These are phyloP conservation scores for Thielaviopsis musarum DNA, from an alignment of 2,329 filamentous ascomycete genomes.

Conservation along the genomic window DNA sequence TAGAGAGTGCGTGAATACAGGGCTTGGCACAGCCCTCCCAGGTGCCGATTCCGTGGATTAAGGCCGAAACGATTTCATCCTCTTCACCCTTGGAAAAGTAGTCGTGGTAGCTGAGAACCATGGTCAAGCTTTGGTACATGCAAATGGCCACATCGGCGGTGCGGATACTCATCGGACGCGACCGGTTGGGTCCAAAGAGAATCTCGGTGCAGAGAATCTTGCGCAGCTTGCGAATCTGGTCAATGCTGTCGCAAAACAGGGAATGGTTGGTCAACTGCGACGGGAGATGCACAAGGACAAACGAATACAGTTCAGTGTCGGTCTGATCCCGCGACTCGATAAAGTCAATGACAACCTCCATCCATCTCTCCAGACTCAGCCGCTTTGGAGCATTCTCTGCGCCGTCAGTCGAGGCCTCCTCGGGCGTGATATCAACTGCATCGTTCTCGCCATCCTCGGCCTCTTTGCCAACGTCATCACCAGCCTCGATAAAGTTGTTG, in stretches of 20 bases:
- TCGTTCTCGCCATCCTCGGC: not conserved
- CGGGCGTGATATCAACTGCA: conserved; percentile 3
- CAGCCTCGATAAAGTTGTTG: conserved; percentile 8
- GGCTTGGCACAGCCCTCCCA: conserved; percentile 79
- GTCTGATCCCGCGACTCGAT: conserved; percentile 16
- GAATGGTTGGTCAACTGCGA: conserved; percentile 82
- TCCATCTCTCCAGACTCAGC: conserved; percentile 50
- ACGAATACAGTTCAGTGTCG: conserved; percentile 89
- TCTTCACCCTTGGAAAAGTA: conserved; percentile 72
- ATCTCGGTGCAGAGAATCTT: conserved; percentile 44
- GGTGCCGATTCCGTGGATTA: conserved; percentile 67
- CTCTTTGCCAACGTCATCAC: conserved; percentile 10
- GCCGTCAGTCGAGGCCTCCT: conserved; percentile 13
- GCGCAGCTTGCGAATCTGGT: conserved; percentile 60
- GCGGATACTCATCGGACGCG: not conserved
- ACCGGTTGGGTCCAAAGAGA: not conserved
- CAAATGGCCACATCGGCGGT: conserved; percentile 70
- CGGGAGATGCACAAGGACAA: conserved; percentile 69
- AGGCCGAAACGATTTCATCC: conserved; percentile 75
- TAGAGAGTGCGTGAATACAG: conserved; percentile 85
- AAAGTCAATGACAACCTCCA: conserved; percentile 48
- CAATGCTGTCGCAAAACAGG: conserved; percentile 57
- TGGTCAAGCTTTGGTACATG: conserved; percentile 71
- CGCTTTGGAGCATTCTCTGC: conserved; percentile 20
- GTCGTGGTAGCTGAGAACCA: conserved; percentile 79